Conservation (phyloP, 371 early-diverging fungal species). For the Cokeromyces recurvatus region DNA sequence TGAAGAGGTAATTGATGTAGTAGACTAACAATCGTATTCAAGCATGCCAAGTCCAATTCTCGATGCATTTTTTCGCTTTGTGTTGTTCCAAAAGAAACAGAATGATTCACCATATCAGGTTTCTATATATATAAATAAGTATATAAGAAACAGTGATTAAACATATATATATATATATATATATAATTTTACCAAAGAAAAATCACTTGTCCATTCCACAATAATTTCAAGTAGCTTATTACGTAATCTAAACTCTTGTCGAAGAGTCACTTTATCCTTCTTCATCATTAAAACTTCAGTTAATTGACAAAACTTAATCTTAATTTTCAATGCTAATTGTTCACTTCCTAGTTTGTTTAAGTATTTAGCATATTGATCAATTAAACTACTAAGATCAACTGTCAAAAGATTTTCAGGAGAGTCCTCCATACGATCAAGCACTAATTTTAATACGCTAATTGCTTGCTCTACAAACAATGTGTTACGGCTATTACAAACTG, state of each 20-base stretch:
- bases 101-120: constrained; percentile 33
- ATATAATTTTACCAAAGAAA: constrained; percentile 43
- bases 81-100: constrained; percentile 27
- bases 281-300: constrained; percentile 78
- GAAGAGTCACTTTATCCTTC: constrained; percentile 72
- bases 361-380: constrained; percentile 76
- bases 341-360: constrained; percentile 68
- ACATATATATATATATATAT: too few species aligned
- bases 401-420: constrained; percentile 63
- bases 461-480: constrained; percentile 89
- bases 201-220: constrained; percentile 88
- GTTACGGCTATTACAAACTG: constrained; percentile 70
- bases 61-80: constrained; percentile 64
- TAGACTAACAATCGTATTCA: constrained; percentile 79
- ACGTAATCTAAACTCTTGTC: constrained; percentile 84
- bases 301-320: constrained; percentile 82
- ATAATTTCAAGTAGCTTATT: constrained; percentile 79
- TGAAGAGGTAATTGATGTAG: constrained; percentile 82
- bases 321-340: constrained; percentile 68
- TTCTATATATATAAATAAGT: constrained; percentile 14
- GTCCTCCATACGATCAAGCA: constrained; percentile 78
- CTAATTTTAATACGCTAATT: constrained; percentile 78
- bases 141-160: not conserved
- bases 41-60: constrained; percentile 78
- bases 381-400: constrained; percentile 78